These are phyloP conservation scores for Diphasiastrum complanatum DNA, from an alignment of 83 land plant genomes.

Conservation along the genomic window DNA sequence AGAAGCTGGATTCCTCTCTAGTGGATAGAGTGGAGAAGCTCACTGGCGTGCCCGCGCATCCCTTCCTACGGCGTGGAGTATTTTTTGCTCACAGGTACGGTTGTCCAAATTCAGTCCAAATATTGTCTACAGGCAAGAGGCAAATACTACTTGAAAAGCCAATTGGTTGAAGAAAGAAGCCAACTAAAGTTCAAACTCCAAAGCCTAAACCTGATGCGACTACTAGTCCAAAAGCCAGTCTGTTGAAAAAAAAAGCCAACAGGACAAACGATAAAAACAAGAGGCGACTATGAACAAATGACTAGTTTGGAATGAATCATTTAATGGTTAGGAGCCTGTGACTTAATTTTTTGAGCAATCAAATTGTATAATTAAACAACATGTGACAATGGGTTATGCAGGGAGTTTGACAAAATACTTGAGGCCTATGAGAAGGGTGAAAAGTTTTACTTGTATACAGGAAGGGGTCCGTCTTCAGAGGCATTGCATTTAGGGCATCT, in stretches of 20 bases:
- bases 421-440: slow-evolving; percentile 85
- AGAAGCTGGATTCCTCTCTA: slow-evolving; percentile 48
- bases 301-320: background rate
- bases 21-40: slow-evolving; percentile 63
- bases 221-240: no score
- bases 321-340: no score
- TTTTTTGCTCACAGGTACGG: slow-evolving; percentile 98
- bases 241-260: no score
- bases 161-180: no score
- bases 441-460: slow-evolving; percentile 87
- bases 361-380: no score
- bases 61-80: slow-evolving; percentile 94
- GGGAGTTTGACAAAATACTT: slow-evolving; percentile 79
- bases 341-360: no score
- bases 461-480: slow-evolving; percentile 95
- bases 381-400: slow-evolving; percentile 5
- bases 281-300: no score
- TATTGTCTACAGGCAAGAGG: no score
- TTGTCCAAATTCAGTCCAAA: background rate
- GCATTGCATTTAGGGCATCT: slow-evolving; percentile 94
- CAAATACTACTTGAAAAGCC: no score
- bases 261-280: no score
- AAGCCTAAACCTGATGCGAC: no score
- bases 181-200: no score
- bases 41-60: slow-evolving; percentile 70